These are phyloP conservation scores for Citrus mangshanensis DNA, from an alignment of 345 rosid species.

Conservation along the genomic window DNA sequence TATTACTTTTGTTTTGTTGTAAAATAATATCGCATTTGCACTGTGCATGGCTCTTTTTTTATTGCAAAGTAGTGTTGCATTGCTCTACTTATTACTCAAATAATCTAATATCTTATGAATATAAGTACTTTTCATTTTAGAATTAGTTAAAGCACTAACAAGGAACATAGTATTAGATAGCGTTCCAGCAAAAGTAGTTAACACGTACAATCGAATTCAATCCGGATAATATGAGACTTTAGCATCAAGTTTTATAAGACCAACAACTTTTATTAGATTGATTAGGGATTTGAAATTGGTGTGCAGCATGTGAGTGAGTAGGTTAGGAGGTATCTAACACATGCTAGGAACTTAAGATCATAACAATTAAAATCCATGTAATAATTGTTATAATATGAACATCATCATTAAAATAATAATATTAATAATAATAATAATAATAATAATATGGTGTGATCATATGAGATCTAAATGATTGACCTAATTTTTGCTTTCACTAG, in stretches of 20 bases:
- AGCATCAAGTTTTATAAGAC: neutral
- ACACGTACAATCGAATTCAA: neutral
- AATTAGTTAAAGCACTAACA: neutral
- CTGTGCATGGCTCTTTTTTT: no score
- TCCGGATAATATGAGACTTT: neutral
- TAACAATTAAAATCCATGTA: neutral
- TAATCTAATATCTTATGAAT: no score
- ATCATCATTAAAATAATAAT: neutral
- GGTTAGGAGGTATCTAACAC: slow-evolving; percentile 35
- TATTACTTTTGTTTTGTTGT: neutral
- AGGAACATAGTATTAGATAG: neutral
- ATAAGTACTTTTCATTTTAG: neutral
- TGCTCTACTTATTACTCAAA: neutral
- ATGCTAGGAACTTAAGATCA: slow-evolving; percentile 21
- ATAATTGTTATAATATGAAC: neutral
- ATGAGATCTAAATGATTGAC: slow-evolving; percentile 37
- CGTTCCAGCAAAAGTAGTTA: neutral
- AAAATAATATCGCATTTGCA: no score
- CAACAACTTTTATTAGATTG: neutral
- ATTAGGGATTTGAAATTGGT: neutral
- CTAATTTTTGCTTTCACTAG: slow-evolving; percentile 16
- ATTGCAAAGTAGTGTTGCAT: no score
- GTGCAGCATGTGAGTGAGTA: slow-evolving; percentile 34
- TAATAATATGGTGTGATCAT: slow-evolving; percentile 2
- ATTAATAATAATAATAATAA: neutral